Percentiles rank a stretch among this genome's conserved stretches.
These are phyloP conservation scores for Vaccinium vitisidaea DNA, from an alignment of 148 eudicot species.

Conservation along the genomic window DNA sequence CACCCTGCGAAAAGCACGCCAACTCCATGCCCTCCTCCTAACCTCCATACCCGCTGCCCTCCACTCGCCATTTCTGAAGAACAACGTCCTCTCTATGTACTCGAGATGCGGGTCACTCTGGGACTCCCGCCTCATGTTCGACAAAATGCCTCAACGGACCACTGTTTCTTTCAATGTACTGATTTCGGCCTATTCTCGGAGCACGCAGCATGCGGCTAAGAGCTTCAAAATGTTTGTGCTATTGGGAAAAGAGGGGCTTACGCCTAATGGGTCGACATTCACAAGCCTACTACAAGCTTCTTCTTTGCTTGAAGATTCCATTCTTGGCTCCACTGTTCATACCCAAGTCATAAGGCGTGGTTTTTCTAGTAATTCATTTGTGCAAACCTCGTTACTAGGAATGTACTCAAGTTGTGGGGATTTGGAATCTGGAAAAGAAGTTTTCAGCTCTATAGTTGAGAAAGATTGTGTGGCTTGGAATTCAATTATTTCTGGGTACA, in stretches of 20 bases:
- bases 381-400: conserved; percentile 64
- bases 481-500: conserved; percentile 56
- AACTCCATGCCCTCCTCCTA: conserved; percentile 63
- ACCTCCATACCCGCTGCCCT: conserved; percentile 40
- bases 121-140: conserved; percentile 59
- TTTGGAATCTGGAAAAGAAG: conserved; percentile 39
- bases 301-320: conserved; percentile 34
- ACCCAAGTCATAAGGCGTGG: conserved; percentile 51
- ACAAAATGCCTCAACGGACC: conserved; percentile 74
- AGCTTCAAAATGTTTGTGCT: conserved; percentile 38
- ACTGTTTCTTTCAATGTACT: conserved; percentile 64
- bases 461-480: conserved; percentile 74
- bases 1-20: conserved; percentile 47
- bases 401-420: conserved; percentile 62
- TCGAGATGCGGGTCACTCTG: conserved; percentile 51
- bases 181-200: conserved; percentile 66
- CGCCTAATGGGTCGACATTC: conserved; percentile 60
- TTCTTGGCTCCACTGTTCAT: conserved; percentile 51
- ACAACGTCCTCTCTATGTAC: conserved; percentile 71
- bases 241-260: conserved; percentile 46
- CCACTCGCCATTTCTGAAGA: conserved; percentile 50
- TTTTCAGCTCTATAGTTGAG: conserved; percentile 37
- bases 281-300: conserved; percentile 60
- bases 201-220: conserved; percentile 19
- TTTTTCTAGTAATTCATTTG: conserved; percentile 41